These are phyloP conservation scores for Microbotryum silenes-acaulis DNA, from an alignment of 1,284 basidiomycete genomes.

Conservation along the genomic window DNA sequence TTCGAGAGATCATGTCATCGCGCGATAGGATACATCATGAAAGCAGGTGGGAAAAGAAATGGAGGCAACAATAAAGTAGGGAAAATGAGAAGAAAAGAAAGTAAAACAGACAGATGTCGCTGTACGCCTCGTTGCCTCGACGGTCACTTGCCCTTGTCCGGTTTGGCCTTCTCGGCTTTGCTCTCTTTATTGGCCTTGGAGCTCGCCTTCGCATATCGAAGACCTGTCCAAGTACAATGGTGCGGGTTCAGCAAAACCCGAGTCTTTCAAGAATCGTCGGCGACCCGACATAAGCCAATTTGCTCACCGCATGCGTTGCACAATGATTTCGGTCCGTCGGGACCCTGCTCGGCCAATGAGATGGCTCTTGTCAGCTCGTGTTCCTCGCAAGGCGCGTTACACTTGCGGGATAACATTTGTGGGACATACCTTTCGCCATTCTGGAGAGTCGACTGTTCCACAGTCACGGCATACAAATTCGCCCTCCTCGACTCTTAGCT, in stretches of 20 bases:
- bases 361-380: background rate
- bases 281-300: background rate
- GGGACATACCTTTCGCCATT: slow-evolving; percentile 38
- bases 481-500: slow-evolving; percentile 79
- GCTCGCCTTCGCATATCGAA: slow-evolving; percentile 65
- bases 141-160: too few species aligned
- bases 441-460: slow-evolving; percentile 32
- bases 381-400: background rate
- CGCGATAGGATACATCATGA: too few species aligned
- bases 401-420: too few species aligned
- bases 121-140: too few species aligned
- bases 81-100: too few species aligned
- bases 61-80: too few species aligned
- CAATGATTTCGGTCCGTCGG: slow-evolving; percentile 29
- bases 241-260: background rate
- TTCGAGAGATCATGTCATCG: too few species aligned
- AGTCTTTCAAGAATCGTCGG: background rate
- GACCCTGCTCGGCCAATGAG: slow-evolving; percentile 15
- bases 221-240: slow-evolving; percentile 48
- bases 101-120: too few species aligned
- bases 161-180: slow-evolving; percentile 2
- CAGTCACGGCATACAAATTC: slow-evolving; percentile 32
- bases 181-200: slow-evolving; percentile 30
- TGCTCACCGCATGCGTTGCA: slow-evolving; percentile 34
- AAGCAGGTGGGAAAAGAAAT: too few species aligned